Percentiles rank a stretch among this genome's conserved stretches.
phyloP scores from a whole-genome alignment of 176 grass and related monocot species.

The Triticum monococcum region DNA sequence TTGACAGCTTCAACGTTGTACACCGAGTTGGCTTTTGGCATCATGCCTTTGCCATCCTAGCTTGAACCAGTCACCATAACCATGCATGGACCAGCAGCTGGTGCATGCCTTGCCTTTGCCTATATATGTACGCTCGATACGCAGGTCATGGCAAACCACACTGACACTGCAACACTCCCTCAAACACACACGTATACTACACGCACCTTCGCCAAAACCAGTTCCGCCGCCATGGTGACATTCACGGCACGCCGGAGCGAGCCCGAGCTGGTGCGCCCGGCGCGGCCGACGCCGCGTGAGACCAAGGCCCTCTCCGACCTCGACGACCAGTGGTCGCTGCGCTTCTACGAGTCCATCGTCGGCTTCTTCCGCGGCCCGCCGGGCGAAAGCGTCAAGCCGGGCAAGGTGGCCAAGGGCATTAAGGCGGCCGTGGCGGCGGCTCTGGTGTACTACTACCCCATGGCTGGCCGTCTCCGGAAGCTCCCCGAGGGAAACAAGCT shows the following conservation, averaged over 20 bases:
- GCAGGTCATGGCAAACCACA: not conserved
- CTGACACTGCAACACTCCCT: no score
- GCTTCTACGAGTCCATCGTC: conserved; percentile 1
- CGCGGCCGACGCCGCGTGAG: not conserved
- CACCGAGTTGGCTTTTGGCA: not conserved
- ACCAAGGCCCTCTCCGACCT: not conserved
- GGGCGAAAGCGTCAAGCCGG: not conserved
- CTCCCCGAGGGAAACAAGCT: not conserved
- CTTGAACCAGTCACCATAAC: not conserved
- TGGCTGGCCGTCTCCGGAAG: not conserved
- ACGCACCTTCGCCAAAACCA: not conserved
- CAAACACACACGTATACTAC: no score
- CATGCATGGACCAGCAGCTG: not conserved
- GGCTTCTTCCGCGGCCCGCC: not conserved
- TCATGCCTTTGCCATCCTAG: not conserved
- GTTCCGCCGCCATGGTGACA: not conserved
- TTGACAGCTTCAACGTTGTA: not conserved
- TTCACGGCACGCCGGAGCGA: not conserved
- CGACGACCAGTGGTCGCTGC: not conserved
- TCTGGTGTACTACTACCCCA: not conserved
- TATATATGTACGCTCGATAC: not conserved
- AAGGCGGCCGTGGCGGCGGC: not conserved
- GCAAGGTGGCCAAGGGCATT: not conserved
- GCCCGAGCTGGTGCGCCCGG: not conserved
- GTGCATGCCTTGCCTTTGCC: not conserved